These are phyloP conservation scores for Sporisorium scitamineum DNA, from an alignment of 1,284 basidiomycete genomes.

Conservation along the genomic window DNA sequence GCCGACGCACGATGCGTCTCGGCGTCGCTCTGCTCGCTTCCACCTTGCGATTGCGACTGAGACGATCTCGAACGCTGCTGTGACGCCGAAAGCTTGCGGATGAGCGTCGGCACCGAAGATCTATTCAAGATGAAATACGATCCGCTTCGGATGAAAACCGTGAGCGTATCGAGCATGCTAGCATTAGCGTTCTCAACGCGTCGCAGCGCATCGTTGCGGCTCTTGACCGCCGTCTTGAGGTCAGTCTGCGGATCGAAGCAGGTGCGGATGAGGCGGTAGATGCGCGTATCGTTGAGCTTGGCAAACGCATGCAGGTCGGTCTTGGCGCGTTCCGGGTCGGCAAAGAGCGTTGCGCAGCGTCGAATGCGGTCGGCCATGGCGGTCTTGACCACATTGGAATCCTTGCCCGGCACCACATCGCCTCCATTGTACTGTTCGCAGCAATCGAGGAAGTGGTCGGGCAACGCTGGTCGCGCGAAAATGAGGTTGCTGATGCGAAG, in stretches of 20 bases:
- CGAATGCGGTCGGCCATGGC: constrained; percentile 49
- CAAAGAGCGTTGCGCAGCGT: constrained; percentile 22
- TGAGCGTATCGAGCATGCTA: constrained; percentile 74
- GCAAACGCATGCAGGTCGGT: constrained; percentile 88
- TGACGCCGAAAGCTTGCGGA: constrained; percentile 26
- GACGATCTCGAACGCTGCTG: constrained; percentile 10
- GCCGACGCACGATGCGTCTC: constrained; percentile 62
- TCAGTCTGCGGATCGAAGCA: constrained; percentile 86
- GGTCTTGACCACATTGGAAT: constrained; percentile 70
- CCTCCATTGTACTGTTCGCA: constrained; percentile 72
- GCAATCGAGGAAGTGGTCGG: constrained; percentile 51
- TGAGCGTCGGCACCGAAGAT: constrained; percentile 84
- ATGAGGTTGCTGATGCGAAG: constrained; percentile 74
- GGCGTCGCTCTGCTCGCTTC: constrained; percentile 25
- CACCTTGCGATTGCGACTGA: constrained; percentile 16
- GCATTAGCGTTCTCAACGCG: constrained; percentile 48
- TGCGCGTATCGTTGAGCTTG: constrained; percentile 83
- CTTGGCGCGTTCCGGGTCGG: constrained; percentile 78
- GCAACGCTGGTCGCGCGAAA: constrained; percentile 33
- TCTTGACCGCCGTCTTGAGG: constrained; percentile 82
- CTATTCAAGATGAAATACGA: constrained; percentile 83
- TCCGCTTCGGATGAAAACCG: constrained; percentile 78
- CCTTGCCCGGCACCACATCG: constrained; percentile 81
- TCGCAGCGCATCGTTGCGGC: constrained; percentile 55
- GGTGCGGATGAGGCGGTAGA: constrained; percentile 85